These are phyloP conservation scores for Huntiella moniliformis DNA, from an alignment of 2,329 filamentous ascomycete genomes.

Conservation along the genomic window DNA sequence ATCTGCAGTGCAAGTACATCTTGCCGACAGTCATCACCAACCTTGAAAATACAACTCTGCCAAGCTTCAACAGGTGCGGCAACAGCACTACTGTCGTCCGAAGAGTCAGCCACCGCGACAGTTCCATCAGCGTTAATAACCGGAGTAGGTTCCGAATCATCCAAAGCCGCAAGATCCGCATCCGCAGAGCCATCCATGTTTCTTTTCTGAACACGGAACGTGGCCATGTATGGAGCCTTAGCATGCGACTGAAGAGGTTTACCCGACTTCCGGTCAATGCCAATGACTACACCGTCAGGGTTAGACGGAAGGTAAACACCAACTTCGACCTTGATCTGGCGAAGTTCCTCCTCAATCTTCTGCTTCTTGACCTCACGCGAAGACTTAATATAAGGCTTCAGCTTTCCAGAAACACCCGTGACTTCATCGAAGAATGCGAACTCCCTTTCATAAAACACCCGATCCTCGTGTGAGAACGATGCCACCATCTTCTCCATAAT, in stretches of 20 bases:
- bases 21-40: slow-evolving; percentile 94
- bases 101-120: slow-evolving; percentile 13
- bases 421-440: slow-evolving; percentile 98
- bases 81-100: not conserved
- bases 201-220: slow-evolving; percentile 85
- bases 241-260: slow-evolving; percentile 96
- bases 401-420: slow-evolving; percentile 83
- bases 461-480: slow-evolving; percentile 64
- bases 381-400: slow-evolving; percentile 81
- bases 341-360: slow-evolving; percentile 95
- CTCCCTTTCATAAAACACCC: slow-evolving; percentile 77
- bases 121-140: not conserved
- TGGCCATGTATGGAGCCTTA: slow-evolving; percentile 97
- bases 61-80: slow-evolving; percentile 58
- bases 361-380: slow-evolving; percentile 95
- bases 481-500: slow-evolving; percentile 71
- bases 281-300: slow-evolving; percentile 89
- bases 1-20: slow-evolving; percentile 93
- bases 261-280: slow-evolving; percentile 93
- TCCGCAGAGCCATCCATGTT: slow-evolving; percentile 14
- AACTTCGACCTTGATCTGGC: slow-evolving; percentile 91
- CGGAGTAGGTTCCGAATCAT: slow-evolving; percentile 18
- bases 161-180: slow-evolving; percentile 26
- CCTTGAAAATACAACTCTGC: slow-evolving; percentile 99
- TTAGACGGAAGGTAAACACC: slow-evolving; percentile 96